Percentiles rank a stretch among this genome's conserved stretches.
These are phyloP conservation scores for Penicillium oxalicum DNA, from an alignment of 2,329 filamentous ascomycete species.

Conservation along the genomic window DNA sequence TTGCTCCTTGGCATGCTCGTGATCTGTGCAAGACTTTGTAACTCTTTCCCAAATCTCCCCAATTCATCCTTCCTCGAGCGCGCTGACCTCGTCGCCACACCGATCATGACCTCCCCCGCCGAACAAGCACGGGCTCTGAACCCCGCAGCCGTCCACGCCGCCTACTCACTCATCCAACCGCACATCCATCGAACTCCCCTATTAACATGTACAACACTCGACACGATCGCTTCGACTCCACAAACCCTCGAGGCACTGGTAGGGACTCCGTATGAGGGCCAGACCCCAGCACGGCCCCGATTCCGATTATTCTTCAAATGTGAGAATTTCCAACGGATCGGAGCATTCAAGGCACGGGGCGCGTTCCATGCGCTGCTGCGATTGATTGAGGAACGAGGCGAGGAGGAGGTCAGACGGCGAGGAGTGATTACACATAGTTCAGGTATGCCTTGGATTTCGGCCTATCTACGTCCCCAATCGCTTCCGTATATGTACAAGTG, in stretches of 20 bases:
- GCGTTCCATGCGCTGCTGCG: conserved; percentile 79
- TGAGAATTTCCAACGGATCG: conserved; percentile 85
- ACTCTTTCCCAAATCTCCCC: too few species aligned
- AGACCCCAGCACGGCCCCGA: conserved; percentile 55
- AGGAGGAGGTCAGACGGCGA: conserved; percentile 54
- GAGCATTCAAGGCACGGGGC: conserved; percentile 87
- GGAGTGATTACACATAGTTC: conserved; percentile 89
- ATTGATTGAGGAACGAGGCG: conserved; percentile 57
- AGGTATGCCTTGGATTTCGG: conserved; percentile 46
- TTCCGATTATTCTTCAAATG: conserved; percentile 88
- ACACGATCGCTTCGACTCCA: conserved; percentile 66
- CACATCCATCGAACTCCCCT: conserved; percentile 81
- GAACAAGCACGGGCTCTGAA: conserved; percentile 50
- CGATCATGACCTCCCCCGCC: conserved; percentile 40
- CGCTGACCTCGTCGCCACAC: too few species aligned
- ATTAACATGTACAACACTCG: conserved; percentile 70
- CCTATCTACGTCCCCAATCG: too few species aligned
- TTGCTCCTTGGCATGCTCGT: too few species aligned
- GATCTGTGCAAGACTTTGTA: too few species aligned
- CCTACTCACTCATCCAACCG: conserved; percentile 65
- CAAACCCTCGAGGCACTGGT: conserved; percentile 50
- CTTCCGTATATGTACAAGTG: too few species aligned
- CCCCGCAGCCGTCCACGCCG: conserved; percentile 63
- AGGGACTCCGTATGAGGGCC: conserved; percentile 54
- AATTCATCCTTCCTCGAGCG: too few species aligned